These are phyloP conservation scores for Ophiostoma ips DNA, from an alignment of 2,329 filamentous ascomycete species.

Conservation along the genomic window DNA sequence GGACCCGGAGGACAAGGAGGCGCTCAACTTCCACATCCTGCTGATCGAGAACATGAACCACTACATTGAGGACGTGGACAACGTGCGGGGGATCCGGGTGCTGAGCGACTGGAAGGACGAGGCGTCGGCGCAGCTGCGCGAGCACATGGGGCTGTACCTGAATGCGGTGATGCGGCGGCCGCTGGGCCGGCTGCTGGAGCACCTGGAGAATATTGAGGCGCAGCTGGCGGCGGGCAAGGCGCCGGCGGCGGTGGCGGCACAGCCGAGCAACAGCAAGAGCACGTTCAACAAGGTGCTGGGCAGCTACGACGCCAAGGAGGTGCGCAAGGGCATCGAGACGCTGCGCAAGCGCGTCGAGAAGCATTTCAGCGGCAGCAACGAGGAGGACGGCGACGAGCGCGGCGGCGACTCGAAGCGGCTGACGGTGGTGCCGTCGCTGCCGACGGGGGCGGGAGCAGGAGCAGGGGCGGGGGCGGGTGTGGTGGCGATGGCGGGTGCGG, in stretches of 20 bases:
- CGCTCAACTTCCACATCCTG: constrained; percentile 91
- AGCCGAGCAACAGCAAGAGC: constrained; percentile 68
- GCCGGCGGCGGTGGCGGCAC: constrained; percentile 52
- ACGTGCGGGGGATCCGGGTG: constrained; percentile 53
- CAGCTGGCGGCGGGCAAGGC: constrained; percentile 47
- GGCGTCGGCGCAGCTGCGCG: constrained; percentile 63
- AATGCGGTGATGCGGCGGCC: constrained; percentile 79
- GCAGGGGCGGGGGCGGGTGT: background rate
- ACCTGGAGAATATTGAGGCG: constrained; percentile 76
- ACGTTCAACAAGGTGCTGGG: constrained; percentile 78
- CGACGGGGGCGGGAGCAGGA: constrained; percentile 18
- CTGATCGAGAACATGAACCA: constrained; percentile 99
- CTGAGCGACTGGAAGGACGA: constrained; percentile 72
- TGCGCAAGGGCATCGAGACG: constrained; percentile 79
- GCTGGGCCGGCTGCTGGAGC: constrained; percentile 80
- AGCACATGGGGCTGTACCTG: constrained; percentile 80
- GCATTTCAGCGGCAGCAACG: constrained; percentile 70
- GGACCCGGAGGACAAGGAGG: constrained; percentile 80
- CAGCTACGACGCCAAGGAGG: constrained; percentile 68
- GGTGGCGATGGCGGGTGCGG: background rate
- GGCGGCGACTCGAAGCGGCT: background rate
- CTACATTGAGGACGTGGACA: constrained; percentile 82
- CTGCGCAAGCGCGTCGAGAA: constrained; percentile 89
- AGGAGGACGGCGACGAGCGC: background rate
- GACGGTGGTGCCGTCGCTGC: background rate